Evolutionary conservation across 441 rosid genomes (phyloP), one percentile per base, ranked within the genome.

Genomic region (Arabidopsis lyrata): DNA sequence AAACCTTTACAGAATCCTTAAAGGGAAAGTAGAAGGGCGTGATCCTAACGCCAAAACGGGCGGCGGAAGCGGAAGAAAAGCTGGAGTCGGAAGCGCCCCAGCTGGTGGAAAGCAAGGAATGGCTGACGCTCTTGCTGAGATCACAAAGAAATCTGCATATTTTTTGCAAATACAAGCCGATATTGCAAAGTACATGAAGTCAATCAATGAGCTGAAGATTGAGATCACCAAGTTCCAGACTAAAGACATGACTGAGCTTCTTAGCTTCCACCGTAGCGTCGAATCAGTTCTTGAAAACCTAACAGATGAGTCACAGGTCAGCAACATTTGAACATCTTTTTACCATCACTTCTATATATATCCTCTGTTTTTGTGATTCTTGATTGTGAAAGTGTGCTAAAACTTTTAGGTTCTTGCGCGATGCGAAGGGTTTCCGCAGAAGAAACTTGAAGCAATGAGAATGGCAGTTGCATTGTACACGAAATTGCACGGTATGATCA

Each of bases 51-150:
- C 63, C 5, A 88, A 63, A 83, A 71, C 81, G 2, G 72, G 77
- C 0, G 5, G 77, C 0, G n/a, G 79, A 24, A 56, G 58, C 2
- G 88, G 85, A 39, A 78, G 79, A 74, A 87, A 78, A 45, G 52
- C 78, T 8, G 76, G 71, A 29, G 78, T 57, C 3, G 54, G 57
- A 62, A 53, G 73, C 12, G 63, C 65, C 36, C 73, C 80, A 1
- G 54, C 67, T 4, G 81, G 88, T 52, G 96, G 93, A 49, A 87
- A 89, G 72, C 91, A 90, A 84, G 97, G 97, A 77, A 89, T 92
- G 97, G 97, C 99, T 44, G 97, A 95, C 81, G 99, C 99, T 41
- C 85, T 95, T 10, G 94, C 97, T 48, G 97, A 95, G 85, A 95
- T 89, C 77, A 90, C 97, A 36, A 92, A 87, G 81, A 89, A 94